Evolutionary conservation across 1,284 basidiomycete species (phyloP), one percentile per base, ranked within the genome.

Genomic region (Cutaneotrichosporon cyanovorans): DNA sequence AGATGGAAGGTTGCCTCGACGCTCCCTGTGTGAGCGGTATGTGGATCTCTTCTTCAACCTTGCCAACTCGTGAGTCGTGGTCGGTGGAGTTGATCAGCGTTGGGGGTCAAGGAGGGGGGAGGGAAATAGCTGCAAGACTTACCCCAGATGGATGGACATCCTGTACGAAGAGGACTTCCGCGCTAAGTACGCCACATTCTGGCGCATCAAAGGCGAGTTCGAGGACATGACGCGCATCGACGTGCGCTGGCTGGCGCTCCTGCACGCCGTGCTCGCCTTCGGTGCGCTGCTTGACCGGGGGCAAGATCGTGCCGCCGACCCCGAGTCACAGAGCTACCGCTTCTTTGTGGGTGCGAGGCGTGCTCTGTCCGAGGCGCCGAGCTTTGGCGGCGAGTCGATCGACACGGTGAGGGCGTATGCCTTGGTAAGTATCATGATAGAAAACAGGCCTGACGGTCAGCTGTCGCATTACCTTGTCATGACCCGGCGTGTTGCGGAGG

Each of bases 221-320:
- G 54, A 61, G 32, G 58, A 52, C 33, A 50, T 59, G n/a, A 42
- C 48, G 7, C 35, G 51, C 10, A 53, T 61, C 37, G 63, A 66
- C 31, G 48, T 63, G 21, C 57, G 62, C 10, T 57, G 59, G 48
- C 45, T 66, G 10, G 55, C 59, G 1, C 53, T 66, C n/a, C 42
- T 66, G 19, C 53, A 60, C 34, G 58, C 58, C 20, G 49, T 63
- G 8, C 46, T 63, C 1, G 60, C 62, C 2, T 63, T 62, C 18
- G 63, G 63, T 1, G 54, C 57, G 8, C 35, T 66, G 12, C 56
- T 66, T 6, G 51, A 49, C 16, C 39, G 45, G 10, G 35, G 35
- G 10, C 28, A 35, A 7, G 40, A 49, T 18, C 46, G 33, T 5
- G 48, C 54, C 9, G 40, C 34, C 11, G 53, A 58, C 34, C 40